These are phyloP conservation scores for Trametes hirsuta DNA, from an alignment of 1,284 basidiomycete genomes.

Conservation along the genomic window DNA sequence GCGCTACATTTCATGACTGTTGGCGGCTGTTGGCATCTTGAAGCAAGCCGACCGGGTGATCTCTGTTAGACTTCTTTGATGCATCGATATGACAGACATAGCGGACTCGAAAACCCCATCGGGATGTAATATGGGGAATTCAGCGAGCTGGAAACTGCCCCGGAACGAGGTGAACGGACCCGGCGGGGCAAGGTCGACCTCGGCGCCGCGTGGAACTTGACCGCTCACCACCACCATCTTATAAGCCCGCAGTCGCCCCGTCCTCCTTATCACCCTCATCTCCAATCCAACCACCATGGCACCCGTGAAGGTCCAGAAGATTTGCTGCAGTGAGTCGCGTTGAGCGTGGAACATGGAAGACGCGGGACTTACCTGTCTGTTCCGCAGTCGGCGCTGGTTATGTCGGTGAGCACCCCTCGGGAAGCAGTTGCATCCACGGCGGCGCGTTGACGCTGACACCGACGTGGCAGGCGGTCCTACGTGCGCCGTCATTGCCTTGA, in stretches of 20 bases:
- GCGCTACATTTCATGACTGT: neutral
- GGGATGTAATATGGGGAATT: neutral
- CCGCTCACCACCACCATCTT: constrained; percentile 21
- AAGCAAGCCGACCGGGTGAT: neutral
- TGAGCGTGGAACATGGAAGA: neutral
- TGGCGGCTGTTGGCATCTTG: neutral
- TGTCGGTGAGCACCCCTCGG: constrained; percentile 67
- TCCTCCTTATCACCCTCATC: constrained; percentile 20
- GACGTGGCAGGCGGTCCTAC: constrained; percentile 78
- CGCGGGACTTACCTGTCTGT: constrained; percentile 11
- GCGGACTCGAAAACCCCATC: neutral
- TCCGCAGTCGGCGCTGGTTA: constrained; percentile 90
- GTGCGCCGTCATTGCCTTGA: constrained; percentile 93
- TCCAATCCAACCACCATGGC: constrained; percentile 44
- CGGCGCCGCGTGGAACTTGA: constrained; percentile 12
- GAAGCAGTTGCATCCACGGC: constrained; percentile 3
- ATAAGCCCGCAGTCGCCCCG: constrained; percentile 10
- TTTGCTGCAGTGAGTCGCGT: constrained; percentile 83
- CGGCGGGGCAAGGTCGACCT: constrained; percentile 7
- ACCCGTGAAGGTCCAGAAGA: constrained; percentile 76
- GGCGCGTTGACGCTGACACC: neutral
- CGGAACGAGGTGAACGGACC: constrained; percentile 11
- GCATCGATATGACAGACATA: neutral
- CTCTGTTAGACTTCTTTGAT: neutral
- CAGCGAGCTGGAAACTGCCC: constrained; percentile 8